Conservation (phyloP, 2,329 filamentous ascomycete species). For the Xylaria polymorpha region DNA sequence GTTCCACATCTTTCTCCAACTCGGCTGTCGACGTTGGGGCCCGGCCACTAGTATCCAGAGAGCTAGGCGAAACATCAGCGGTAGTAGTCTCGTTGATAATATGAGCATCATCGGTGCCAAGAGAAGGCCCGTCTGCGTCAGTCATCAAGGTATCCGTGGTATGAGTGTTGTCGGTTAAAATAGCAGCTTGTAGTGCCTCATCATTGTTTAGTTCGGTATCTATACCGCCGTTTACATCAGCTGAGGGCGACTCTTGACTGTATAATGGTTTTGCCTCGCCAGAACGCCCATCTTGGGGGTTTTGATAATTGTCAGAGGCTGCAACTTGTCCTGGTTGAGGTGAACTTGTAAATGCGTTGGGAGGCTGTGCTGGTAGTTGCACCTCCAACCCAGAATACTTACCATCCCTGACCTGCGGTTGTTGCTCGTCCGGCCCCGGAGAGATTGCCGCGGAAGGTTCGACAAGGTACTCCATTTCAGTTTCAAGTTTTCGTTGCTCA, state of each 20-base stretch:
- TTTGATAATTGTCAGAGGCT: slow-evolving; percentile 5
- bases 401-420: slow-evolving; percentile 29
- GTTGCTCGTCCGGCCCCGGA: slow-evolving; percentile 28
- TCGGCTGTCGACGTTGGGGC: background rate
- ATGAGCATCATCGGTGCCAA: background rate
- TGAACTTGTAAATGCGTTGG: slow-evolving; percentile 13
- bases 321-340: background rate
- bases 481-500: slow-evolving; percentile 50
- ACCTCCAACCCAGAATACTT: slow-evolving; percentile 28
- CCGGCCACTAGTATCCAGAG: slow-evolving; percentile 9
- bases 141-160: slow-evolving; percentile 27
- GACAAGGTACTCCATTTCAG: slow-evolving; percentile 52
- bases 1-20: slow-evolving; percentile 10
- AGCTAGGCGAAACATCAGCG: background rate
- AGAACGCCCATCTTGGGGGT: background rate
- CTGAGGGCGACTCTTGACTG: background rate
- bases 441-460: slow-evolving; percentile 33
- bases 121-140: slow-evolving; percentile 3
- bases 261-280: background rate
- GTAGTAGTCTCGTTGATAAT: background rate
- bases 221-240: slow-evolving; percentile 8
- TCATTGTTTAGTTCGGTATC: slow-evolving; percentile 20
- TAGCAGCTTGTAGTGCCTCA: slow-evolving; percentile 32
- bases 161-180: slow-evolving; percentile 26
- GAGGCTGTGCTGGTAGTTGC: slow-evolving; percentile 3